Conservation (phyloP, 257 asterid genomes). For the Ilex asprella region DNA sequence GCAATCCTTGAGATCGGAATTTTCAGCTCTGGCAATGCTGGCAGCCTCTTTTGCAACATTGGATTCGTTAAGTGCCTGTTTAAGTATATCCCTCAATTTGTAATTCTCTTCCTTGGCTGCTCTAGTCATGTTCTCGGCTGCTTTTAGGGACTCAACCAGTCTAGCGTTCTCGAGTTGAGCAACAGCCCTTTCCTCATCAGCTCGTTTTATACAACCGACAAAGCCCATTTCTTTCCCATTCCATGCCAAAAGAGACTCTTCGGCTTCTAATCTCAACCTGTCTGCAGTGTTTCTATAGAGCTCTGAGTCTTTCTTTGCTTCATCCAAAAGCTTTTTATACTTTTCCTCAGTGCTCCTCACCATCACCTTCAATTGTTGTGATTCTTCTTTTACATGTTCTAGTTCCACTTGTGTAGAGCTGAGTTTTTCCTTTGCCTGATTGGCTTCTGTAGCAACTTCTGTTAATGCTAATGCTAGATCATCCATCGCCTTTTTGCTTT, state of each 20-base stretch:
- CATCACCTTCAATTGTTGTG: constrained; percentile 34
- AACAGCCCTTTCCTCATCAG: constrained; percentile 58
- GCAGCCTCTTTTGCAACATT: constrained; percentile 5
- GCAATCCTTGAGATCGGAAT: constrained; percentile 13
- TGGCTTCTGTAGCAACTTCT: constrained; percentile 64
- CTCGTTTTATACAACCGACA: constrained; percentile 58
- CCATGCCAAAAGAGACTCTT: constrained; percentile 79
- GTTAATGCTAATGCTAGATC: constrained; percentile 70
- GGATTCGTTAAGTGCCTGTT: constrained; percentile 45
- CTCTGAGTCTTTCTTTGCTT: constrained; percentile 51
- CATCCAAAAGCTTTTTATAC: constrained; percentile 36
- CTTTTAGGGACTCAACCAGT: constrained; percentile 36
- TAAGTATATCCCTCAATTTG: constrained; percentile 64
- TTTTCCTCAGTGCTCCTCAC: constrained; percentile 31
- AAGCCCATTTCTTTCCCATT: constrained; percentile 81
- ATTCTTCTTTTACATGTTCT: constrained; percentile 32
- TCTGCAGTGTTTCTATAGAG: constrained; percentile 44
- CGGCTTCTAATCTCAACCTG: constrained; percentile 65
- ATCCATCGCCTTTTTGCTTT: constrained; percentile 73
- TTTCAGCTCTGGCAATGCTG: constrained; percentile 2
- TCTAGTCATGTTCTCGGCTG: constrained; percentile 41
- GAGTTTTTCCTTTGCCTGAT: constrained; percentile 45
- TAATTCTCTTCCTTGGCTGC: constrained; percentile 51
- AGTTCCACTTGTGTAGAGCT: constrained; percentile 25
- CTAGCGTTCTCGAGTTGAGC: constrained; percentile 40